phyloP scores from a whole-genome alignment of 2,329 filamentous ascomycete genomes.

The Cladosporium phlei region DNA sequence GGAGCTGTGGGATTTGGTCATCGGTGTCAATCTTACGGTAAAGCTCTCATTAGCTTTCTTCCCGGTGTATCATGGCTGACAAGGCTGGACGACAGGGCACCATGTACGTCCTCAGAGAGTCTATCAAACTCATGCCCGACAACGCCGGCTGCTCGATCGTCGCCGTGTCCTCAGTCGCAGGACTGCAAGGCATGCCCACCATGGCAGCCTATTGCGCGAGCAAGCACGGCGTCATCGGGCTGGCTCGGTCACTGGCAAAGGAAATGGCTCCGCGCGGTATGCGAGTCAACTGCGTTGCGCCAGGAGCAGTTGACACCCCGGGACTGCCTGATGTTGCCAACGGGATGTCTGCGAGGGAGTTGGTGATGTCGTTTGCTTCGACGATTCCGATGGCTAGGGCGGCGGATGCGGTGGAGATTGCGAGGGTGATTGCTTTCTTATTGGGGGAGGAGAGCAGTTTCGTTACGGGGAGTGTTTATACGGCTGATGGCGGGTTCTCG shows the following conservation, averaged over 20 bases:
- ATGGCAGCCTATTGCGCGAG: constrained; percentile 41
- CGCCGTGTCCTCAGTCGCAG: constrained; percentile 42
- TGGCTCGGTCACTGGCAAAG: constrained; percentile 46
- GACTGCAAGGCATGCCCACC: constrained; percentile 34
- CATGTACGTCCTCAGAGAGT: constrained; percentile 45
- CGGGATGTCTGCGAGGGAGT: background rate
- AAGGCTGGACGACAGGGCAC: constrained; percentile 30
- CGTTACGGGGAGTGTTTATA: constrained; percentile 43
- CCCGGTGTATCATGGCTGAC: too few relatives aligned
- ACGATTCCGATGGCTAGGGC: constrained; percentile 16
- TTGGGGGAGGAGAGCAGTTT: constrained; percentile 43
- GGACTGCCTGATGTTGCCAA: too few relatives aligned
- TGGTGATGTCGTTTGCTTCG: background rate
- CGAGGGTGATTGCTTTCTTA: constrained; percentile 46
- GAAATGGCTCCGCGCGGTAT: constrained; percentile 48
- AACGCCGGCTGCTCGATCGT: constrained; percentile 45
- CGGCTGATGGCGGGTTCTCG: constrained; percentile 41
- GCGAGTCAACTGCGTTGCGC: constrained; percentile 53
- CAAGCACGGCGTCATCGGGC: constrained; percentile 44
- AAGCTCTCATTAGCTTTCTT: too few relatives aligned
- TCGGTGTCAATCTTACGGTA: constrained; percentile 22
- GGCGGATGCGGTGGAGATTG: constrained; percentile 32
- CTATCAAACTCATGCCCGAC: constrained; percentile 38
- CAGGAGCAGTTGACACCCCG: constrained; percentile 51
- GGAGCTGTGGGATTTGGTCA: constrained; percentile 27